Conservation (phyloP, 495 filamentous ascomycete genomes). For the Astrocystis sublimbata region DNA sequence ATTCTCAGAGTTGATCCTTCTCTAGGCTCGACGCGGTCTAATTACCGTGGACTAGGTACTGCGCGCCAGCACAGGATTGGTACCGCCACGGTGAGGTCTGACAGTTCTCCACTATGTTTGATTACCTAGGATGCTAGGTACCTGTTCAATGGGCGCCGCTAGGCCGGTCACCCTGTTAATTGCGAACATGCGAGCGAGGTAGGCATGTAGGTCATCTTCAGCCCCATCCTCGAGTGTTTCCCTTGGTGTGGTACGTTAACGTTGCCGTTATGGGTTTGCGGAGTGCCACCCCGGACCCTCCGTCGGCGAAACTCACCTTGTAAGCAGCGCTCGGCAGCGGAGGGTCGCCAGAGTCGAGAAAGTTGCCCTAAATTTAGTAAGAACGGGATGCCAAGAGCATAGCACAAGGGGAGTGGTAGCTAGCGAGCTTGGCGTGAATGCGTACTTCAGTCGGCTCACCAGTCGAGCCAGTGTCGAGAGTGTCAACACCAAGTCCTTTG, state of each 20-base stretch:
- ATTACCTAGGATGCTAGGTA: no score
- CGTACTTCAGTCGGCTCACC: no score
- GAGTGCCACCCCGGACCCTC: not conserved
- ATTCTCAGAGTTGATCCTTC: not conserved
- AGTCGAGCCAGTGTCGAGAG: no score
- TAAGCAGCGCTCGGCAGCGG: no score
- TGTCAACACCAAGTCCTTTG: no score
- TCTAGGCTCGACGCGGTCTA: not conserved
- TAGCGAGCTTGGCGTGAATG: no score
- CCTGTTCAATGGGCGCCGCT: not conserved
- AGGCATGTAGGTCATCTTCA: slow-evolving; percentile 3
- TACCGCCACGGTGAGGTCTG: not conserved
- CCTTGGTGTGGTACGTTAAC: not conserved
- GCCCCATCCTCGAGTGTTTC: slow-evolving; percentile 3
- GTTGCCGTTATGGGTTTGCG: slow-evolving; percentile 4
- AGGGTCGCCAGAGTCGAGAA: no score
- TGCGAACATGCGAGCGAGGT: not conserved
- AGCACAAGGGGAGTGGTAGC: no score
- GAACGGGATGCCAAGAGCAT: no score
- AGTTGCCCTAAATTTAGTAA: no score
- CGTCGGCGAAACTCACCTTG: not conserved
- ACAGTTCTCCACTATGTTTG: slow-evolving; percentile 6
- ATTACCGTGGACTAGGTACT: not conserved
- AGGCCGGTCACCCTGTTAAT: not conserved
- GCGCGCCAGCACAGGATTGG: not conserved